A percentile compares a stretch with the other conserved stretches of the same genome.
Conservation (phyloP, 2,329 filamentous ascomycete species). For the Zalaria obscura region DNA sequence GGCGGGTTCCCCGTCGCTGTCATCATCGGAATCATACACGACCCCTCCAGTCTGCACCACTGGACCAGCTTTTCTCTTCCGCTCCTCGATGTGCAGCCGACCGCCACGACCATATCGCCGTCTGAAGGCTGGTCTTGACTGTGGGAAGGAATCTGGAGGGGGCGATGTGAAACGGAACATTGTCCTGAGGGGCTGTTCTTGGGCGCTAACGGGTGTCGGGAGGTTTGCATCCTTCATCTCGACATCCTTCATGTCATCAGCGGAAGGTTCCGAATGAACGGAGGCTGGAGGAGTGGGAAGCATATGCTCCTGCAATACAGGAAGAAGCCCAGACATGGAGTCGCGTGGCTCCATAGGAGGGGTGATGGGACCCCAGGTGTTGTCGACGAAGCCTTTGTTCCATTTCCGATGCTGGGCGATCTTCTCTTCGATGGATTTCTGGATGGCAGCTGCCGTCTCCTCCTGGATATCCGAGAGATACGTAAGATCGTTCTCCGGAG, state of each 20-base stretch:
- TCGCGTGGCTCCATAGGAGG: constrained; percentile 48
- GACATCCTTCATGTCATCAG: constrained; percentile 23
- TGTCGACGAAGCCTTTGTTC: constrained; percentile 81
- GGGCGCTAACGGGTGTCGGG: constrained; percentile 10
- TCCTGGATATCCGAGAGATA: constrained; percentile 61
- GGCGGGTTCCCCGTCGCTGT: constrained; percentile 65
- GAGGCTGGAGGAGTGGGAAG: constrained; percentile 34
- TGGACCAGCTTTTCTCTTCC: constrained; percentile 11
- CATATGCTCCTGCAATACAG: constrained; percentile 11
- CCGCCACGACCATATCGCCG: constrained; percentile 74
- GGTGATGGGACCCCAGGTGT: constrained; percentile 72
- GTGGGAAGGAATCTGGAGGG: constrained; percentile 3
- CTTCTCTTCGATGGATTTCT: constrained; percentile 72
- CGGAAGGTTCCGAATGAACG: constrained; percentile 25
- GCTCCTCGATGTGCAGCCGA: constrained; percentile 69
- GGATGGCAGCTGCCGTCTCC: constrained; percentile 70
- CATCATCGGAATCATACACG: constrained; percentile 71
- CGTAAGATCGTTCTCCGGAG: constrained; percentile 65
- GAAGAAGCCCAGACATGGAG: constrained; percentile 13
- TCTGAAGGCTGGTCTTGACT: constrained; percentile 50
- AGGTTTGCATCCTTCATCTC: constrained; percentile 17
- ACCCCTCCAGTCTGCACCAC: constrained; percentile 15
- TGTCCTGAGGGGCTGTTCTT: constrained; percentile 8
- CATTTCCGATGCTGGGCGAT: constrained; percentile 79
- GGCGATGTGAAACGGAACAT: constrained; percentile 9